A percentile compares a stretch with the other conserved stretches of the same genome.
Evolutionary conservation across 495 filamentous ascomycete genomes (phyloP).

Genomic region (Glarea lozoyensis): DNA sequence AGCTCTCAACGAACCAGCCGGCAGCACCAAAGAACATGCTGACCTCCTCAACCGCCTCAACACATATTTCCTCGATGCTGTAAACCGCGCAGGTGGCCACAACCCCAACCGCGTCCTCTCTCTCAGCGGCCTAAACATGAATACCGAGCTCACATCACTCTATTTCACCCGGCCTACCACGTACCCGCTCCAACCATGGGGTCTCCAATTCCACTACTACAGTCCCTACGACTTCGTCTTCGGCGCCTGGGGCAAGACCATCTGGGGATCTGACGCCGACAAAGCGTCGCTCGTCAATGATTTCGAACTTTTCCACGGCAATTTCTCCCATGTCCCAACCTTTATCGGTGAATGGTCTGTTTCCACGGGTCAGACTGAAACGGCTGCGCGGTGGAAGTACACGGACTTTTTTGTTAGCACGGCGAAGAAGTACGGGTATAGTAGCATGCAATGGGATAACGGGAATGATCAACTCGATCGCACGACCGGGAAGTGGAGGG

Average conservation of each 20-base stretch:
- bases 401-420: conserved; percentile 43
- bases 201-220: conserved; percentile 57
- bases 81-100: conserved; percentile 45
- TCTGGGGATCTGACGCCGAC: conserved; percentile 49
- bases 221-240: conserved; percentile 38
- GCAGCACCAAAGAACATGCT: conserved; percentile 38
- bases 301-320: conserved; percentile 38
- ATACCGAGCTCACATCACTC: conserved; percentile 41
- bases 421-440: conserved; percentile 34
- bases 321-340: conserved; percentile 45
- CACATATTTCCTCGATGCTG: conserved; percentile 45
- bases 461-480: conserved; percentile 40
- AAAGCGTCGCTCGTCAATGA: conserved; percentile 40
- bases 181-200: conserved; percentile 45
- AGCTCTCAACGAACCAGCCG: conserved; percentile 51
- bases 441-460: conserved; percentile 51
- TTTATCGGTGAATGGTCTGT: conserved; percentile 53
- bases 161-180: conserved; percentile 43
- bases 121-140: conserved; percentile 41
- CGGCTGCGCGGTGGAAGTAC: conserved; percentile 49
- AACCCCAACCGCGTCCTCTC: conserved; percentile 50
- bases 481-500: conserved; percentile 36
- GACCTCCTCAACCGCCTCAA: conserved; percentile 47
- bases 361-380: conserved; percentile 37
- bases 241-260: conserved; percentile 39